Evolutionary conservation across 2,329 filamentous ascomycete genomes (phyloP).

Genomic region (Xylariales sp.): DNA sequence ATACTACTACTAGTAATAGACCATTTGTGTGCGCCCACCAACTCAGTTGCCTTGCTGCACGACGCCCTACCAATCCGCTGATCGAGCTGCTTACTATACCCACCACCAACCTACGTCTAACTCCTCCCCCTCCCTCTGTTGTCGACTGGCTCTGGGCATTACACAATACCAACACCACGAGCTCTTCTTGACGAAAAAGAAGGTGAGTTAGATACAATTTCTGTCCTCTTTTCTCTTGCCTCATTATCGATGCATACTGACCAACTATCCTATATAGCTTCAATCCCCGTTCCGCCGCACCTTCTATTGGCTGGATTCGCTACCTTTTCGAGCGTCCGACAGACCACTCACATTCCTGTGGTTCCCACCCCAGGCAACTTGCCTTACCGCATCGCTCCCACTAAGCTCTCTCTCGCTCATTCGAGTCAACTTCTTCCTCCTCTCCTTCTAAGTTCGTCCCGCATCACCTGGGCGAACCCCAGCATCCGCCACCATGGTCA

Average conservation of each 20-base stretch:
- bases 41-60: no score
- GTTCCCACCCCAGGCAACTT: not conserved
- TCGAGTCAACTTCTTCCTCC: not conserved
- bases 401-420: not conserved
- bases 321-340: not conserved
- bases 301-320: not conserved
- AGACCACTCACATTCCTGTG: not conserved
- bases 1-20: no score
- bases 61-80: no score
- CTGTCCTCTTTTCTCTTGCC: no score
- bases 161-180: not conserved
- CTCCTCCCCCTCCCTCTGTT: not conserved
- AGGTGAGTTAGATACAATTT: not conserved
- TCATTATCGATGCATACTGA: not conserved
- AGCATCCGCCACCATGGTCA: conserved; percentile 59
- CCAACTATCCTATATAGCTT: not conserved
- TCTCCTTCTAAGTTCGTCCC: not conserved
- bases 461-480: not conserved
- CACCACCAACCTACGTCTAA: no score
- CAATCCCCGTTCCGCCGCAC: no score
- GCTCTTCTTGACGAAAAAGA: not conserved
- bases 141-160: not conserved
- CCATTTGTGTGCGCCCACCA: not conserved
- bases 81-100: no score
- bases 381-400: not conserved